A percentile compares a stretch with the other conserved stretches of the same genome.
phyloP scores from a whole-genome alignment of 1,284 basidiomycete genomes.

The Caloboletus inedulis region DNA sequence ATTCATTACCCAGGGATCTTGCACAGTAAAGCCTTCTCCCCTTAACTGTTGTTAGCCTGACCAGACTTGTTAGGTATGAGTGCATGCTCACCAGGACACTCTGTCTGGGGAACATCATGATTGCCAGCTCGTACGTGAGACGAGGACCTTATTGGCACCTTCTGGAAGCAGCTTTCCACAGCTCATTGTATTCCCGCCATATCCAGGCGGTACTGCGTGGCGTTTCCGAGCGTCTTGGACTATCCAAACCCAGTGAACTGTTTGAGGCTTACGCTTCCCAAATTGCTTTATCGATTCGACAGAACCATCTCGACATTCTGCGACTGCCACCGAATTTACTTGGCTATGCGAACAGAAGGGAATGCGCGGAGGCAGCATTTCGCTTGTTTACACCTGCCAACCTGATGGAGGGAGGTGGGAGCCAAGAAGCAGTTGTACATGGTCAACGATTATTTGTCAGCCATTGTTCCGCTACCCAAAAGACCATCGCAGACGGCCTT shows the following conservation, averaged over 20 bases:
- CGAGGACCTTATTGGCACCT: slow-evolving; percentile 87
- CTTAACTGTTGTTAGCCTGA: slow-evolving; percentile 1
- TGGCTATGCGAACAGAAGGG: slow-evolving; percentile 62
- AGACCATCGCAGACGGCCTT: slow-evolving; percentile 50
- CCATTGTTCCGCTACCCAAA: slow-evolving; percentile 65
- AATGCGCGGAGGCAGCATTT: slow-evolving; percentile 62
- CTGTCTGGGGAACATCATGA: slow-evolving; percentile 79
- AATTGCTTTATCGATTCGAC: slow-evolving; percentile 64
- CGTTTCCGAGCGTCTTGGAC: slow-evolving; percentile 68
- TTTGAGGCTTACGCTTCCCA: slow-evolving; percentile 81
- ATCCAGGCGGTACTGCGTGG: slow-evolving; percentile 64
- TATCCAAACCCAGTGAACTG: slow-evolving; percentile 60
- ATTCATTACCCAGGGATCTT: slow-evolving; percentile 42
- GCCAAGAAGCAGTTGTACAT: slow-evolving; percentile 29
- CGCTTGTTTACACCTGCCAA: slow-evolving; percentile 60
- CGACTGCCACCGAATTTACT: slow-evolving; percentile 67
- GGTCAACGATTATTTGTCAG: slow-evolving; percentile 51
- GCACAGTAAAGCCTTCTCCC: slow-evolving; percentile 42
- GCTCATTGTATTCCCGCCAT: slow-evolving; percentile 51
- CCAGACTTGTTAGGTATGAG: slow-evolving; percentile 54
- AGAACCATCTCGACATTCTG: slow-evolving; percentile 53
- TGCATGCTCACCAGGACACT: slow-evolving; percentile 77
- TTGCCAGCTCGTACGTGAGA: slow-evolving; percentile 77
- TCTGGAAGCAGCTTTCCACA: slow-evolving; percentile 63
- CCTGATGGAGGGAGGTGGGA: slow-evolving; percentile 40